These are phyloP conservation scores for Hamamelis virginiana DNA, from an alignment of 164 flowering plant species.

Conservation along the genomic window DNA sequence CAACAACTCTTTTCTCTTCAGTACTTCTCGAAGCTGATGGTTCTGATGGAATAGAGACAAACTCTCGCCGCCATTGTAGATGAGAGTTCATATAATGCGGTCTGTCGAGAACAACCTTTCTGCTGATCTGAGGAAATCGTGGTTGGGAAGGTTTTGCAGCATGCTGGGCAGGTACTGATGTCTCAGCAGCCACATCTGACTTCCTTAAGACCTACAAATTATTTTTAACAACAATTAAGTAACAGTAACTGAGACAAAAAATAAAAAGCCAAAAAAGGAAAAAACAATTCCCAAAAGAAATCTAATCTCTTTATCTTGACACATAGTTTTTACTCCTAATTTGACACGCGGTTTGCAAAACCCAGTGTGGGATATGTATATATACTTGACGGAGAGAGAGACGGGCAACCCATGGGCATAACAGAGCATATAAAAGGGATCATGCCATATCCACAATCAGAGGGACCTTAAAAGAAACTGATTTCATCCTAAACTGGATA, in stretches of 20 bases:
- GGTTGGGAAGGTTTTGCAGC: conserved; percentile 10
- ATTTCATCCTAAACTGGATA: no score
- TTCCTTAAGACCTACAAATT: conserved; percentile 7
- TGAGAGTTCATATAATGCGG: conserved; percentile 15
- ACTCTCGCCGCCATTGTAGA: conserved; percentile 36
- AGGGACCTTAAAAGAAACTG: no score
- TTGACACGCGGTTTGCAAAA: no score
- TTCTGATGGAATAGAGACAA: not conserved
- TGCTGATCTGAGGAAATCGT: not conserved
- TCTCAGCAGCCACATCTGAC: not conserved
- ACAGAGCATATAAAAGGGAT: no score
- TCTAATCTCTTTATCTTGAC: no score
- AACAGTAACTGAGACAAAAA: not conserved
- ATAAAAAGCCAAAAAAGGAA: not conserved
- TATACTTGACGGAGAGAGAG: no score
- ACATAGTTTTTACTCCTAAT: no score
- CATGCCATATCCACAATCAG: no score
- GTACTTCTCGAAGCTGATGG: not conserved
- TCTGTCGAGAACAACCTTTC: not conserved
- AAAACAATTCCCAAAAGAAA: no score
- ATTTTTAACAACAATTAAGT: not conserved
- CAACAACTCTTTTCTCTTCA: not conserved
- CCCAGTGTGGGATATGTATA: no score
- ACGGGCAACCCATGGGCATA: no score
- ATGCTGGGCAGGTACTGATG: conserved; percentile 7